Conservation (phyloP, 108 stramenopile genomes). For the Cyclotella cryptica region DNA sequence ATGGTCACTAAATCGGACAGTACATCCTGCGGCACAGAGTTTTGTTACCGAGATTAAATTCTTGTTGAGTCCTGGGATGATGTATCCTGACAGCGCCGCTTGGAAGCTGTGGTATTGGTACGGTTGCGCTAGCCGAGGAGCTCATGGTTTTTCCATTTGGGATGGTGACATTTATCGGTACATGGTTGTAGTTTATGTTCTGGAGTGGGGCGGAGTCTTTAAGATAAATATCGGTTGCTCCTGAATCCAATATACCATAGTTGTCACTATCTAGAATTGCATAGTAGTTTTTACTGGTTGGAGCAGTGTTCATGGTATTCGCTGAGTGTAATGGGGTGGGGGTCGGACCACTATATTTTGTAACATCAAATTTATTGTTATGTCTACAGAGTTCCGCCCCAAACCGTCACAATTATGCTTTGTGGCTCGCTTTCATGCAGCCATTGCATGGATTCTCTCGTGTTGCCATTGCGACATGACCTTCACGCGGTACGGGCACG, state of each 20-base stretch:
- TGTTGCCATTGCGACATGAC: neutral
- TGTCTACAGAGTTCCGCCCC: constrained; percentile 11
- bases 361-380: neutral
- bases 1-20: neutral
- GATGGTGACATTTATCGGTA: neutral
- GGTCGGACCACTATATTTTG: neutral
- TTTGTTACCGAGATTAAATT: neutral
- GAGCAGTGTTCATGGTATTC: neutral
- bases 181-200: neutral
- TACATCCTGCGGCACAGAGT: constrained; percentile 9
- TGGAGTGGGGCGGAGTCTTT: neutral
- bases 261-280: too few relatives aligned
- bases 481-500: neutral
- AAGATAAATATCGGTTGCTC: neutral
- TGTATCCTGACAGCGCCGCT: neutral
- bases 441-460: neutral
- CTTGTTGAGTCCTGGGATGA: neutral
- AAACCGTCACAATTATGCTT: constrained; percentile 10
- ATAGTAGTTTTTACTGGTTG: neutral
- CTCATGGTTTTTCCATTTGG: neutral
- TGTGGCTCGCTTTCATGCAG: neutral
- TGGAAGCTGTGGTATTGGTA: neutral
- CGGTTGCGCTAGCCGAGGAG: neutral
- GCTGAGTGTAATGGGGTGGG: too few relatives aligned
- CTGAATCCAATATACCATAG: neutral